A percentile compares a stretch with the other conserved stretches of the same genome.
Evolutionary conservation across 2,329 filamentous ascomycete species (phyloP).

Genomic region (Huntiella decipiens): DNA sequence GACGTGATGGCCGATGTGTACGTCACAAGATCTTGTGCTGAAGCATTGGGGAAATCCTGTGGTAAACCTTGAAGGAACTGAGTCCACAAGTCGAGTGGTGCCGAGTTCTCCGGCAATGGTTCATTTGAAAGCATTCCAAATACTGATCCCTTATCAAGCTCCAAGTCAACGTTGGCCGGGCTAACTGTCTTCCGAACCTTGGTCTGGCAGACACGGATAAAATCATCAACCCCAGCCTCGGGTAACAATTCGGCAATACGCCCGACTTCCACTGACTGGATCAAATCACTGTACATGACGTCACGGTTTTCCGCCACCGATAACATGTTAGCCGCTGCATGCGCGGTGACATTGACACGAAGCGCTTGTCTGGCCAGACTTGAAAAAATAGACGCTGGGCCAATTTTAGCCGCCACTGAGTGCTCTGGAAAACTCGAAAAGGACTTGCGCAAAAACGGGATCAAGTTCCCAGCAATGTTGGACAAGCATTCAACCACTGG

Average conservation of each 20-base stretch:
- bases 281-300: slow-evolving; percentile 91
- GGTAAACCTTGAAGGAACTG: slow-evolving; percentile 52
- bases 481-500: slow-evolving; percentile 71
- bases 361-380: slow-evolving; percentile 71
- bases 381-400: slow-evolving; percentile 75
- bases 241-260: slow-evolving; percentile 47
- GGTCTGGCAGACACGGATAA: slow-evolving; percentile 40
- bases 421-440: slow-evolving; percentile 74
- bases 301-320: slow-evolving; percentile 76
- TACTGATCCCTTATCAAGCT: slow-evolving; percentile 40
- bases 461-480: slow-evolving; percentile 66
- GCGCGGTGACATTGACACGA: slow-evolving; percentile 80
- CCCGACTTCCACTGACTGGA: slow-evolving; percentile 42
- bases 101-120: slow-evolving; percentile 17
- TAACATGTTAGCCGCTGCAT: slow-evolving; percentile 83
- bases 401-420: slow-evolving; percentile 70
- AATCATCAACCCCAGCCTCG: slow-evolving; percentile 44
- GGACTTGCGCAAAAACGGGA: slow-evolving; percentile 63
- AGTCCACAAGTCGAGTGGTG: slow-evolving; percentile 63
- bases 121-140: slow-evolving; percentile 30
- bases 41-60: slow-evolving; percentile 52
- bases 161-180: slow-evolving; percentile 46
- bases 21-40: slow-evolving; percentile 53
- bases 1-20: slow-evolving; percentile 60
- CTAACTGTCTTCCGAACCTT: slow-evolving; percentile 55